These are phyloP conservation scores for Bonia amplexicaulis DNA, from an alignment of 176 grass and related monocot genomes.

Conservation along the genomic window DNA sequence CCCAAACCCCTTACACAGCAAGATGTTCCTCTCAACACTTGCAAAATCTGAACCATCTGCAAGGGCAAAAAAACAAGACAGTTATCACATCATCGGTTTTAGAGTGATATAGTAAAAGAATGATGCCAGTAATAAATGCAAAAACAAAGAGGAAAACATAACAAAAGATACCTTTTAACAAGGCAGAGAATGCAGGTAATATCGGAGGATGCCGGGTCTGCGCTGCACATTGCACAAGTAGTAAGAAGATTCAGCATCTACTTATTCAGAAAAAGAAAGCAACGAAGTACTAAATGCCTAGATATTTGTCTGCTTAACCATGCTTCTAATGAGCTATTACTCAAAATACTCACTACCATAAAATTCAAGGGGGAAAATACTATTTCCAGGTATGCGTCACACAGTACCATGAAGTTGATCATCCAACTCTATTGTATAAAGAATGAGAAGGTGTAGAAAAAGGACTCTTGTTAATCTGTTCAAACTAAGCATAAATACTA, in stretches of 20 bases:
- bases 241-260: conserved; percentile 18
- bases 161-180: conserved; percentile 60
- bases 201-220: conserved; percentile 82
- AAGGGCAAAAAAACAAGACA: conserved; percentile 9
- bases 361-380: conserved; percentile 5
- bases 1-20: conserved; percentile 54
- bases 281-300: no score
- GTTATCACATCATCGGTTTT: not conserved
- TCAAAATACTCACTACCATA: not conserved
- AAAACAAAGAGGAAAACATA: not conserved
- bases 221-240: conserved; percentile 32
- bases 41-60: conserved; percentile 59
- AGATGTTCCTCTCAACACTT: conserved; percentile 39
- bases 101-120: not conserved
- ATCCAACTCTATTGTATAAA: not conserved
- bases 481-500: not conserved
- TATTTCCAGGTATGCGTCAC: not conserved
- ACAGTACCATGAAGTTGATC: not conserved
- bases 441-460: not conserved
- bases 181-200: conserved; percentile 65
- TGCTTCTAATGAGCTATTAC: no score
- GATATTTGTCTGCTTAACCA: no score
- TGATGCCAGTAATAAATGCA: not conserved
- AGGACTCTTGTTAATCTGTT: not conserved
- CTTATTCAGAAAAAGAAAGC: not conserved